phyloP scores from a whole-genome alignment of 305 asterid genomes.

The Euphrasia arctica region DNA sequence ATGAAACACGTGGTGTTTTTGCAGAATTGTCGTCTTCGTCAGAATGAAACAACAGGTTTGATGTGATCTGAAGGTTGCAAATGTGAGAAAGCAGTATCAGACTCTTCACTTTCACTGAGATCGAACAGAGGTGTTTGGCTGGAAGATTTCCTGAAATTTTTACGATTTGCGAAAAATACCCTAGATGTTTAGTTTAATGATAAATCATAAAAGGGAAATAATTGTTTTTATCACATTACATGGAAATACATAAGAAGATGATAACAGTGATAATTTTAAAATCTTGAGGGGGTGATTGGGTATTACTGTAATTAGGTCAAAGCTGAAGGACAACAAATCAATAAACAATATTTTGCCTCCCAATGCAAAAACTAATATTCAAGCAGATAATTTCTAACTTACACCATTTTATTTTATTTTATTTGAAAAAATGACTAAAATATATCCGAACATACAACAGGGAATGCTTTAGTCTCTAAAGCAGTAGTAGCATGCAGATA shows the following conservation, averaged over 20 bases:
- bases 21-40: constrained; percentile 22
- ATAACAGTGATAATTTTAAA: too few species aligned
- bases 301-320: background rate
- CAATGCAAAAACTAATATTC: too few species aligned
- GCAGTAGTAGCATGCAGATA: background rate
- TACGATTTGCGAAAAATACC: background rate
- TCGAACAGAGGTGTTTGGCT: constrained; percentile 40
- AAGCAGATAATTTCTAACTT: too few species aligned
- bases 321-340: background rate
- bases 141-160: constrained; percentile 48
- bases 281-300: background rate
- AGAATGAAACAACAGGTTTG: constrained; percentile 48
- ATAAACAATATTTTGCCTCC: too few species aligned
- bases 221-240: background rate
- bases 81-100: constrained; percentile 69
- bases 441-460: too few species aligned
- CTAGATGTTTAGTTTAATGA: background rate
- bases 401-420: too few species aligned
- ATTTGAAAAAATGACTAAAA: too few species aligned
- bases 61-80: constrained; percentile 46
- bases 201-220: background rate
- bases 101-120: constrained; percentile 57
- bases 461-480: background rate
- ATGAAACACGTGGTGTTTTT: background rate
- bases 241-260: background rate